These are phyloP conservation scores for Theobroma cacao DNA, from an alignment of 345 rosid genomes.

Conservation along the genomic window DNA sequence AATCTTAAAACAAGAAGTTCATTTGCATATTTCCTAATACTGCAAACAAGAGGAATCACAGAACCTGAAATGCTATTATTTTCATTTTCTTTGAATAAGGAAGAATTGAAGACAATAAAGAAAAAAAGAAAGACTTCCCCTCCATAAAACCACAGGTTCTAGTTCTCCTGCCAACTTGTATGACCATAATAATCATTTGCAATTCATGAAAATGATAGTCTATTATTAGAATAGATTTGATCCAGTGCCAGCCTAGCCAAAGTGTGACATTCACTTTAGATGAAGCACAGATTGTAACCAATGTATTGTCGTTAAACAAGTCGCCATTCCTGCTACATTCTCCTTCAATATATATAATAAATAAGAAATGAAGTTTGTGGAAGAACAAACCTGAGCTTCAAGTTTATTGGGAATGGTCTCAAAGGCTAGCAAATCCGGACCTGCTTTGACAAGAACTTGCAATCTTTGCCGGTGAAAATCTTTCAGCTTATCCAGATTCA, in stretches of 20 bases:
- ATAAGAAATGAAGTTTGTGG: neutral
- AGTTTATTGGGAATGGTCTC: slow-evolving; percentile 93
- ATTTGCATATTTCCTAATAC: neutral
- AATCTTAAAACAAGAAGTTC: neutral
- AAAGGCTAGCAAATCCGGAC: slow-evolving; percentile 87
- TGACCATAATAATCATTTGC: neutral
- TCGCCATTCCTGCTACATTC: neutral
- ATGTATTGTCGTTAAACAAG: neutral
- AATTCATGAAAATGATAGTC: neutral
- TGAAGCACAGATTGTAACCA: neutral
- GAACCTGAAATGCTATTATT: neutral
- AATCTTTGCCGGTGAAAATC: slow-evolving; percentile 81
- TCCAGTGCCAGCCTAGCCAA: neutral
- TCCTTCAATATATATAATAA: neutral
- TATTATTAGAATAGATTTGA: neutral
- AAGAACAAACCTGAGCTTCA: slow-evolving; percentile 70
- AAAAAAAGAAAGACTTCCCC: neutral
- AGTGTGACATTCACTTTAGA: neutral
- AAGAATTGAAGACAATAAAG: neutral
- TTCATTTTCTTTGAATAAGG: neutral
- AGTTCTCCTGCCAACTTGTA: neutral
- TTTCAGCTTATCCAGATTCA: slow-evolving; percentile 63
- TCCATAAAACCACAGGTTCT: neutral
- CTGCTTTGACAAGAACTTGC: slow-evolving; percentile 78
- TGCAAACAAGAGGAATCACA: neutral